Conservation (phyloP, 2,329 filamentous ascomycete species). For the Cryphonectria carpinicola region DNA sequence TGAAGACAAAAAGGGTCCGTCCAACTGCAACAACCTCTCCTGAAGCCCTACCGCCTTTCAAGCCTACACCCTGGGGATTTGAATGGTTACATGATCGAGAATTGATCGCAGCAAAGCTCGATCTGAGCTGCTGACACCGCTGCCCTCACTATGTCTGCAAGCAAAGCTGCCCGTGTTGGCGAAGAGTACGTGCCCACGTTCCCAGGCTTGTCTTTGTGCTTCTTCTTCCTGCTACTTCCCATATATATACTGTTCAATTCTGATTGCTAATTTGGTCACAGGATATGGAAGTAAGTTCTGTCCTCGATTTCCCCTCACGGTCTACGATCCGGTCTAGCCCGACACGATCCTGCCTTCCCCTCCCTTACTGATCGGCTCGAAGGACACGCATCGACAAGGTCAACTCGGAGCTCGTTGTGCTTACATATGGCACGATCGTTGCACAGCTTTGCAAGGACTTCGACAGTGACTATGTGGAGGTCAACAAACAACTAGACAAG, state of each 20-base stretch:
- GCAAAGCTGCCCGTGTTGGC: constrained; percentile 63
- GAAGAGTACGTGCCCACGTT: constrained; percentile 56
- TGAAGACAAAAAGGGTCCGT: constrained; percentile 10
- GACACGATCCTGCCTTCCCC: constrained; percentile 32
- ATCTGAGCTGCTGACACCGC: constrained; percentile 25
- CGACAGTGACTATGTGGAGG: constrained; percentile 89
- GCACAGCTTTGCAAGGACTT: constrained; percentile 96
- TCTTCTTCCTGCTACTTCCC: neutral
- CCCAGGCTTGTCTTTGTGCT: neutral
- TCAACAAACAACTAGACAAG: constrained; percentile 97
- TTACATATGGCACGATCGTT: constrained; percentile 98
- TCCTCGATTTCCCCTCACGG: constrained; percentile 1
- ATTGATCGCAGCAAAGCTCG: constrained; percentile 29
- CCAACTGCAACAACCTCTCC: neutral
- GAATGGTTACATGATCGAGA: constrained; percentile 28
- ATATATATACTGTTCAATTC: neutral
- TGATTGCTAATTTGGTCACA: constrained; percentile 44
- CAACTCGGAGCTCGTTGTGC: constrained; percentile 93
- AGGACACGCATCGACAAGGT: constrained; percentile 97
- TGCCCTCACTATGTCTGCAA: constrained; percentile 55
- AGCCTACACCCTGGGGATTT: constrained; percentile 6
- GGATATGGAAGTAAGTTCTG: constrained; percentile 84
- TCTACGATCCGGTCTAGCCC: neutral
- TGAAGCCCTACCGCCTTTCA: neutral
- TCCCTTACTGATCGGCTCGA: constrained; percentile 33